A percentile compares a stretch with the other conserved stretches of the same genome.
Evolutionary conservation across 2,329 filamentous ascomycete genomes (phyloP).

Genomic region (Geosmithia putterillii): DNA sequence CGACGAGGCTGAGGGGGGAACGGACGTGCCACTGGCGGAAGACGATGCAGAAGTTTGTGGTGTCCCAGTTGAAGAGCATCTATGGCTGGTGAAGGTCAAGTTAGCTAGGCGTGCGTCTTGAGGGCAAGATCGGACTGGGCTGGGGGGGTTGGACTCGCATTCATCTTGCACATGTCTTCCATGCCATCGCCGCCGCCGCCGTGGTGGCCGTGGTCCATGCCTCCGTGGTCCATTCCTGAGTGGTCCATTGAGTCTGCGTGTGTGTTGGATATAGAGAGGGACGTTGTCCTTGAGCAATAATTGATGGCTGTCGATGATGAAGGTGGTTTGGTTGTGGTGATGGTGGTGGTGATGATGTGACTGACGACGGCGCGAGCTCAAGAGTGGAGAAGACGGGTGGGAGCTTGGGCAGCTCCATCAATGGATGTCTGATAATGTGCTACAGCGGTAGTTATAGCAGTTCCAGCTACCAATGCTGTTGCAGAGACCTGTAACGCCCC

Average conservation of each 20-base stretch:
- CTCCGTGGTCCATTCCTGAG: conserved; percentile 27
- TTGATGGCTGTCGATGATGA: too few species aligned
- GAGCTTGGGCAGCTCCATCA: too few species aligned
- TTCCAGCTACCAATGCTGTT: too few species aligned
- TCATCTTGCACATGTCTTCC: conserved; percentile 74
- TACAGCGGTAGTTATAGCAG: too few species aligned
- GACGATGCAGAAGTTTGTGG: conserved; percentile 87
- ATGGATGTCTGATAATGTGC: too few species aligned
- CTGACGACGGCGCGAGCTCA: too few species aligned
- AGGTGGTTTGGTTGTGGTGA: too few species aligned
- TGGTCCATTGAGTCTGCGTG: background rate
- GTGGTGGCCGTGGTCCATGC: conserved; percentile 34
- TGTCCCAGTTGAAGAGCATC: conserved; percentile 99
- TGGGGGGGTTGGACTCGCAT: conserved; percentile 39
- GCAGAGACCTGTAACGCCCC: too few species aligned
- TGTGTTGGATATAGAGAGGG: too few species aligned
- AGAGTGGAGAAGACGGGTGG: too few species aligned
- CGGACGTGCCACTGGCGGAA: conserved; percentile 85
- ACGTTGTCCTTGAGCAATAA: too few species aligned
- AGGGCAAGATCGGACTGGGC: background rate
- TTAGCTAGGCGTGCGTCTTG: background rate
- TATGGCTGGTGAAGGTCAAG: conserved; percentile 27
- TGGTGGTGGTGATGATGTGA: too few species aligned
- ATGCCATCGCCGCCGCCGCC: conserved; percentile 49
- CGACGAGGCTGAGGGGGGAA: conserved; percentile 58